phyloP scores from a whole-genome alignment of 148 eudicot genomes.

The Camellia japonica region DNA sequence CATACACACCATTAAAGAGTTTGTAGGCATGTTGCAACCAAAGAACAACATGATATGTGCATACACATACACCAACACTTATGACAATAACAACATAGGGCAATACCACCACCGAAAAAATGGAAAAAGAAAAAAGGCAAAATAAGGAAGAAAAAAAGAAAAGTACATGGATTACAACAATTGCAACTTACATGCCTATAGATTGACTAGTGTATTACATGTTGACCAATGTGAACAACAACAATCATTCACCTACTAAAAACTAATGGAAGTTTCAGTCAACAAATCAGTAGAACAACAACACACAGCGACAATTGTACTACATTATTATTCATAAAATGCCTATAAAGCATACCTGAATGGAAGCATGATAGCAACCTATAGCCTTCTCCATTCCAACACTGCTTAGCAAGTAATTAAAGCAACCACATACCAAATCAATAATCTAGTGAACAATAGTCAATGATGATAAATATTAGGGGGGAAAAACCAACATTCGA shows the following conservation, averaged over 20 bases:
- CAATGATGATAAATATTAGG: not conserved
- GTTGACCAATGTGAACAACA: not conserved
- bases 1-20: too few species aligned
- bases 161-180: not conserved
- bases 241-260: not conserved
- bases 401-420: slow-evolving; percentile 28
- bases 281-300: not conserved
- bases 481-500: too few species aligned
- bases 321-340: not conserved
- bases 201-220: not conserved
- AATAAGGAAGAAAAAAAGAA: not conserved
- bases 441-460: not conserved
- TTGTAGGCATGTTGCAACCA: too few species aligned
- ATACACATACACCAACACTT: too few species aligned
- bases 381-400: slow-evolving; percentile 58
- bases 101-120: not conserved
- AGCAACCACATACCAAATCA: not conserved
- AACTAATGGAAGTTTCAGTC: not conserved
- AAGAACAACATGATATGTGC: too few species aligned
- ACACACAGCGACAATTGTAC: not conserved
- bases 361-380: slow-evolving; percentile 74
- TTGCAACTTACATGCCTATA: not conserved
- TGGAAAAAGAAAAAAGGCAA: not conserved
- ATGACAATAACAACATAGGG: too few species aligned
- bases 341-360: slow-evolving; percentile 56